Evolutionary conservation across 2,329 filamentous ascomycete genomes (phyloP), one percentile per base, ranked within the genome.

Genomic region (Dendryphion nanum): DNA sequence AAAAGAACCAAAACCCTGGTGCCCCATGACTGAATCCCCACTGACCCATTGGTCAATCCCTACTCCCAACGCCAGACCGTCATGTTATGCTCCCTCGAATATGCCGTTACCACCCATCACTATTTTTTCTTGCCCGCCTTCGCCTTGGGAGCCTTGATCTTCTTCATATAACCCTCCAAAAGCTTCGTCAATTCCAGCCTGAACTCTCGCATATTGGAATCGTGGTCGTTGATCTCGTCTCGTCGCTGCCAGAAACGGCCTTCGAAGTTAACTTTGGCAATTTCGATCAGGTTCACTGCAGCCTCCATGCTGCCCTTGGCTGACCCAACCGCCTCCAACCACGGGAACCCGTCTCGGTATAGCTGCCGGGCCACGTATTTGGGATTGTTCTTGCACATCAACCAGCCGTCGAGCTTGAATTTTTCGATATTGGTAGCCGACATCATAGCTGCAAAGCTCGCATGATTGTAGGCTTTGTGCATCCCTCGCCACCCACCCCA

Each of bases 281-380:
- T 6, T 3, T 49, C 28, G 14, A 63, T 18, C 14, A 61, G 3
- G 13, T 63, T 51, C 4, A 65, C 30, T 1, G 51, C 63, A 6
- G 55, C 62, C 38, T 64, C 61, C 3, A 40, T 14, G 18, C 46
- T 55, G 3, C 57, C 53, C 31, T 51, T 61, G 3, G 48, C 49
- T 8, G 34, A 32, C 3, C 51, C 61, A 7, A 64, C 45, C 1
- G 56, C 57, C 30, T 68, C 64, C 6, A 68, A 43, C 62, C 61
- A 67, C 4, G 56, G 51, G 19, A 64, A 63, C 0, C 53, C 61
- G 30, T 66, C 56, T 6, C 62, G 64, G 33, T 64, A 68, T 20
- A 67, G 34, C 17, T 57, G 51, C 7, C 50, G 51, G 2, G 63
- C 63, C 4, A 47, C 37, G 6, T 26, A 7, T 21, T 47, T 47